Evolutionary conservation across 1,284 basidiomycete genomes (phyloP).

Genomic region (Cutaneotrichosporon spelunceum): DNA sequence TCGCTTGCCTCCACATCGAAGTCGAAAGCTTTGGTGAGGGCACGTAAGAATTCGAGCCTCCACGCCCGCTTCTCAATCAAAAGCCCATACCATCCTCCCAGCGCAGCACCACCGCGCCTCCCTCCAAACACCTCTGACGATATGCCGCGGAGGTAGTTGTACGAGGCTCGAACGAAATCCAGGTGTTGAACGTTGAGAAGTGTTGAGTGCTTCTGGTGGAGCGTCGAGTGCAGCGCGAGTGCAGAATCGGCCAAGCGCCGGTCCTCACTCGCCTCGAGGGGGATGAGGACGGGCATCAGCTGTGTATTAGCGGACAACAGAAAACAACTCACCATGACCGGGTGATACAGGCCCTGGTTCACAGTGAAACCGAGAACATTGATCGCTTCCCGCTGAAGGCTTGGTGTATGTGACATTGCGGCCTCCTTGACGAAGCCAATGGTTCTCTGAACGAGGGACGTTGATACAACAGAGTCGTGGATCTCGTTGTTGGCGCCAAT

Average conservation of each 20-base stretch:
- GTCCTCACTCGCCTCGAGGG: slow-evolving; percentile 79
- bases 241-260: slow-evolving; percentile 67
- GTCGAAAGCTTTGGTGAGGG: slow-evolving; percentile 76
- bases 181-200: slow-evolving; percentile 81
- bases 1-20: slow-evolving; percentile 53
- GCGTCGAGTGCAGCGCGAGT: slow-evolving; percentile 70
- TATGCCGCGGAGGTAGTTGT: slow-evolving; percentile 73
- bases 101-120: slow-evolving; percentile 57
- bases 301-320: slow-evolving; percentile 42
- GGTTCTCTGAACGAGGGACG: slow-evolving; percentile 89
- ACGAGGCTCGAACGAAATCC: slow-evolving; percentile 72
- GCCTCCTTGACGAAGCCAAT: slow-evolving; percentile 75
- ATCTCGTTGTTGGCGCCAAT: slow-evolving; percentile 92
- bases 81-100: slow-evolving; percentile 86
- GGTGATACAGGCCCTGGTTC: slow-evolving; percentile 92
- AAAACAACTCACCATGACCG: slow-evolving; percentile 56
- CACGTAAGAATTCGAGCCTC: slow-evolving; percentile 80
- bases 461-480: slow-evolving; percentile 91
- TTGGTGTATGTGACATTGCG: slow-evolving; percentile 65
- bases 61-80: slow-evolving; percentile 81
- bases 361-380: slow-evolving; percentile 90
- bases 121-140: slow-evolving; percentile 44
- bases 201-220: slow-evolving; percentile 86
- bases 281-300: slow-evolving; percentile 88
- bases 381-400: slow-evolving; percentile 77